phyloP scores from a whole-genome alignment of 129 eudicot species.

The Helichrysum umbraculigerum region DNA sequence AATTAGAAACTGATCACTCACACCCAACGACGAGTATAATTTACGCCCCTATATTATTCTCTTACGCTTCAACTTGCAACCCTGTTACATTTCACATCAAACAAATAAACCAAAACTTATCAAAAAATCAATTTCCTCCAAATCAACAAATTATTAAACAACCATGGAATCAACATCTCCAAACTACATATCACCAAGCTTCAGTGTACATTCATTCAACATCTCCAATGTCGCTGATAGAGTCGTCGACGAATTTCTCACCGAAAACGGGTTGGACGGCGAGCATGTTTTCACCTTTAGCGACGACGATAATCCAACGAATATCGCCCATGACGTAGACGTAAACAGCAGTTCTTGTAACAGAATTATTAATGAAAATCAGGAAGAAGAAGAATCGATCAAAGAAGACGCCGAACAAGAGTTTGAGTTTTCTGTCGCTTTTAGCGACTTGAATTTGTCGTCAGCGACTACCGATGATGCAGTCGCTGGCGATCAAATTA shows the following conservation, averaged over 20 bases:
- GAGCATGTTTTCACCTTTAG: conserved; percentile 23
- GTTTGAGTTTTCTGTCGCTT: conserved; percentile 58
- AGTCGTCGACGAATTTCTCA: conserved; percentile 46
- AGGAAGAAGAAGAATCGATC: not conserved
- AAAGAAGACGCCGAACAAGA: conserved; percentile 37
- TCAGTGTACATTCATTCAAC: conserved; percentile 47
- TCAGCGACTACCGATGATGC: conserved; percentile 46
- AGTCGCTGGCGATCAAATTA: conserved; percentile 54
- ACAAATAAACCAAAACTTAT: not conserved
- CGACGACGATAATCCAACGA: not conserved
- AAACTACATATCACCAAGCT: conserved; percentile 54
- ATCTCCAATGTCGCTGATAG: conserved; percentile 59
- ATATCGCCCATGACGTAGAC: not conserved
- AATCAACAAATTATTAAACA: not conserved
- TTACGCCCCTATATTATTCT: conserved; percentile 18
- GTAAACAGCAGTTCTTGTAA: not conserved
- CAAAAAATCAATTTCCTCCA: not conserved
- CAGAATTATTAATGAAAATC: not conserved
- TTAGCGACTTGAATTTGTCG: conserved; percentile 19
- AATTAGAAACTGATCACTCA: not conserved
- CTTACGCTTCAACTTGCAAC: not conserved
- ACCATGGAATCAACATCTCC: conserved; percentile 42
- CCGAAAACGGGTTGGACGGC: conserved; percentile 11
- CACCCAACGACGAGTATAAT: not conserved
- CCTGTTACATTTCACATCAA: not conserved